Evolutionary conservation across 208 protist genomes (phyloP), one percentile per base, ranked within the genome.

Genomic region (Crithidia expoeki): DNA sequence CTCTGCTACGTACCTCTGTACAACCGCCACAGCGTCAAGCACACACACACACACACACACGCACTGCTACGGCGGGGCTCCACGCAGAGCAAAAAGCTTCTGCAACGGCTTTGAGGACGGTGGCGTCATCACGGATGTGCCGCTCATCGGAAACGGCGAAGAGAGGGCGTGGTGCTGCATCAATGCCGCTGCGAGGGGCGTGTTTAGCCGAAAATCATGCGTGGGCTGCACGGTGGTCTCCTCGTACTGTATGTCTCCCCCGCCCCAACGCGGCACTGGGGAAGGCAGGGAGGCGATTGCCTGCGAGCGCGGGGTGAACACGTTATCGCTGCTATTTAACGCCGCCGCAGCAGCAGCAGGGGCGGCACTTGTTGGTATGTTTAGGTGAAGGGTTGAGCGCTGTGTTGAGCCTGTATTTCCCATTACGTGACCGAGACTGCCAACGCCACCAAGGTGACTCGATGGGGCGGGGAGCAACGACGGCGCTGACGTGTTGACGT

Each of bases 171-270:
- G 53, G 21, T 42, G 53, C 34, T 47, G 55, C 38, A 38, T 38
- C 55, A 46, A 32, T 4, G 60, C 47, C 19, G 36, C 46, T 2
- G 46, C 80, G 14, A 85, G 81, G 2, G 86, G 86, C 0, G 83
- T 92, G 72, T 77, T 49, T 10, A 92, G 77, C 58, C 77, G 79
- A 52, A 86, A 86, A 32, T 52, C 30, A 17, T 51, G 23, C 30
- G 3, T 32, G 17, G 59, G 36, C n/a, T 17, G 30, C 59, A 52
- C 44, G 61, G 58, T 56, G 76, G 25, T 63, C 36, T 47, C 38
- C 5, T 65, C 38, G 10, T 19, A 28, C 4, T 28, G n/a, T 17
- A n/a, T 27, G 36, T 33, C 64, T 5, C 19, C 36, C 10, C 14
- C 42, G 42, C 57, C 44, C 9, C 30, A 56, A 28, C 6, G 58